Evolutionary conservation across 805 yeast genomes (phyloP).

Genomic region (Wickerhamomyces xylosicus): DNA sequence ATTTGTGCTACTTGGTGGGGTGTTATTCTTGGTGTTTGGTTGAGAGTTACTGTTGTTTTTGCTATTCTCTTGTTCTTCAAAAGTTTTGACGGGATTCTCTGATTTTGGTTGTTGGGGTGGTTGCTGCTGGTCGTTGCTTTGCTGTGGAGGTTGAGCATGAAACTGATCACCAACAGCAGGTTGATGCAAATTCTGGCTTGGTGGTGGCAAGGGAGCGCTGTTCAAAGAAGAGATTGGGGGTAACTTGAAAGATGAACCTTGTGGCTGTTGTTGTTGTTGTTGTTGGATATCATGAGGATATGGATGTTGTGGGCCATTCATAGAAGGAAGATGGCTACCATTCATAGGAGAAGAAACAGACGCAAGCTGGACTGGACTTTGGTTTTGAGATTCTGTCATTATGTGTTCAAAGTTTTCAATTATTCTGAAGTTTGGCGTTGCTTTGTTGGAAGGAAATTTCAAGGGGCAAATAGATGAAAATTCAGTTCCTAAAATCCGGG

Average conservation of each 20-base stretch:
- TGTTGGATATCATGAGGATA: background rate
- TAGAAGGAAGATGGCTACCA: background rate
- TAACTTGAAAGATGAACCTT: background rate
- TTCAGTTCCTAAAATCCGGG: no score
- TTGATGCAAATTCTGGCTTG: no score
- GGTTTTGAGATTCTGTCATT: background rate
- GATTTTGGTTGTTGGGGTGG: background rate
- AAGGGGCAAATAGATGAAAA: no score
- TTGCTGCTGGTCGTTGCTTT: background rate
- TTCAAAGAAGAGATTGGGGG: background rate
- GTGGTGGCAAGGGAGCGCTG: background rate
- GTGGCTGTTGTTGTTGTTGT: no score
- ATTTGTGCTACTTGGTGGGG: background rate
- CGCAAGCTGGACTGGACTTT: background rate
- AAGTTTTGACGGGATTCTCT: background rate
- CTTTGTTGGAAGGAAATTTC: no score
- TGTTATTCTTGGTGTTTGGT: background rate
- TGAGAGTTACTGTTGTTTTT: background rate
- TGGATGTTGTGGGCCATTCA: no score
- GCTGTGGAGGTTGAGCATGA: no score
- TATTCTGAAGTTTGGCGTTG: no score
- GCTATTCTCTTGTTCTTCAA: background rate
- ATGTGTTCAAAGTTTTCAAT: no score
- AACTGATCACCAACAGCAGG: no score
- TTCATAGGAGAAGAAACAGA: background rate